Base-by-base conservation (phyloP, 2,329 filamentous ascomycete species). In the Cladophialophora bantiana region DNA sequence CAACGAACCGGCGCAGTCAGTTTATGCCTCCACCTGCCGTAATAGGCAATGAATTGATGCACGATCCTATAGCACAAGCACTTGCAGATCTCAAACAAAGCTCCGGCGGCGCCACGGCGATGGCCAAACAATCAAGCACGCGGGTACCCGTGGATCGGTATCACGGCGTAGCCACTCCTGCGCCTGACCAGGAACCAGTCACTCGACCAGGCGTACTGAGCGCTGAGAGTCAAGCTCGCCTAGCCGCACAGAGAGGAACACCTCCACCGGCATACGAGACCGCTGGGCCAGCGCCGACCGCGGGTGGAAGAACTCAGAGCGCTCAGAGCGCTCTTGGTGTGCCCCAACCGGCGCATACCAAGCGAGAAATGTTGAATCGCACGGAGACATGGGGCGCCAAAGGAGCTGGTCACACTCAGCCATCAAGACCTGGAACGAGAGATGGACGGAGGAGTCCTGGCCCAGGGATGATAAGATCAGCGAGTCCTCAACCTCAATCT, bases 111-210 rank as follows among this genome's bases (percentile, higher is more conserved):
- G 40, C 45, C 18, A 65, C 50, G 35, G 62, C 69, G 1, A 92
- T 90, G 0, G 86, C 84, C 15, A 98, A 98, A 79, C 90, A 94
- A 73, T 87, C 92, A 6, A 89, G 89, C 3, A 84, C 87, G 57
- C 88, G 96, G n/a, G 88, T 97, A 67, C 96, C 95, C n/a, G 95
- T 94, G 18, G 96, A 99, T 77, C 89, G 92, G 68, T 97, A 97
- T 78, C 92, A 96, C 75, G 94, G 95, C n/a, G 90, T 99, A 69
- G 83, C 91, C 12, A 97, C 94, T 1, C 94, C 95, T 4, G 89
- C 85, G 6, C 90, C 81, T 67, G 76, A 75, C 61, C 75, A 68
- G 72, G 75, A 65, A 31, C 78, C 78, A 15, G 77, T 79, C 18
- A 64, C 64, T 20, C 63, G 72, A 58, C 72, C 73, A 36, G 64